Conservation (phyloP, 768 basidiomycete genomes). For the Boletus speciosus region DNA sequence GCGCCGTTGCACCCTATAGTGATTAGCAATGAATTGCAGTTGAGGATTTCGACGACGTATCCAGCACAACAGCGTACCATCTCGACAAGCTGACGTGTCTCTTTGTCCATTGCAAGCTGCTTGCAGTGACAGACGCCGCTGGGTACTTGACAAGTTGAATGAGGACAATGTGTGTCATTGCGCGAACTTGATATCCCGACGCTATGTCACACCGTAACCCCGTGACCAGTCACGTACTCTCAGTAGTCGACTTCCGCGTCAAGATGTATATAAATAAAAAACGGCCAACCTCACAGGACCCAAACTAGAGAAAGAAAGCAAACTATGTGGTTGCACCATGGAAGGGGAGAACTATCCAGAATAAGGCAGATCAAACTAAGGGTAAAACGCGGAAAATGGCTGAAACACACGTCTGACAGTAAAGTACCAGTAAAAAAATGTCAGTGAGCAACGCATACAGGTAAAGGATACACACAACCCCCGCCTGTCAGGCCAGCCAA, state of each 20-base stretch:
- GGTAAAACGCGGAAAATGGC: constrained; percentile 2
- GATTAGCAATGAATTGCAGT: constrained; percentile 1
- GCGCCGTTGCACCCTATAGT: constrained; percentile 71
- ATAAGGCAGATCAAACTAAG: constrained; percentile 1
- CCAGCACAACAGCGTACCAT: constrained; percentile 38
- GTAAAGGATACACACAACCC: constrained; percentile 26
- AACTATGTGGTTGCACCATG: not conserved
- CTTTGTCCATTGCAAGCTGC: constrained; percentile 42
- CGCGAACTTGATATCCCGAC: constrained; percentile 20
- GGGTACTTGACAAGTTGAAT: constrained; percentile 1
- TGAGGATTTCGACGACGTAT: not conserved
- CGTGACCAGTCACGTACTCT: constrained; percentile 9
- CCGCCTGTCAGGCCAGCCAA: constrained; percentile 29
- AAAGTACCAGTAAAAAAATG: constrained; percentile 15
- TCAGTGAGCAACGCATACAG: constrained; percentile 23
- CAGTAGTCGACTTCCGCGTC: not conserved
- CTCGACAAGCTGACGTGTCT: constrained; percentile 60
- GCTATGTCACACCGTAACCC: constrained; percentile 24
- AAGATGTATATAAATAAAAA: constrained; percentile 18
- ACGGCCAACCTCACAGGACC: constrained; percentile 8
- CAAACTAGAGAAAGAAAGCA: constrained; percentile 8
- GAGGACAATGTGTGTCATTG: constrained; percentile 17
- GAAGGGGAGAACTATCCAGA: constrained; percentile 1
- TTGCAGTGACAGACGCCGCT: not conserved
- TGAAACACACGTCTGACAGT: constrained; percentile 1